A percentile compares a stretch with the other conserved stretches of the same genome.
These are phyloP conservation scores for Fusarium sp. DNA, from an alignment of 2,329 filamentous ascomycete genomes.

Conservation along the genomic window DNA sequence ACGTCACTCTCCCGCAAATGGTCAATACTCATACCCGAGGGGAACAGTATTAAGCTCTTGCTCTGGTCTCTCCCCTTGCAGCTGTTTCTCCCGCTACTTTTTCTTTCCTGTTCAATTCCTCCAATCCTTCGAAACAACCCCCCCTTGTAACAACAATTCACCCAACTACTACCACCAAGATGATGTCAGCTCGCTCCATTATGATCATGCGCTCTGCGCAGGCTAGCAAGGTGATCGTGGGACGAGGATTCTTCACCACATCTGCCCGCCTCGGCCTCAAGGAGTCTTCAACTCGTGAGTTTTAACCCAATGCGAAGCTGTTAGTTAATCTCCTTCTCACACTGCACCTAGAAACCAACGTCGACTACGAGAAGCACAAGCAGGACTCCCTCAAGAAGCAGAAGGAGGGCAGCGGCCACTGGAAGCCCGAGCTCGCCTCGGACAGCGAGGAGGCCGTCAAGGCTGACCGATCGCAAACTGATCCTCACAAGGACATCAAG, in stretches of 20 bases:
- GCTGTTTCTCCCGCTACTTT: background rate
- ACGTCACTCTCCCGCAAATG: conserved; percentile 40
- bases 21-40: conserved; percentile 6
- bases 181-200: conserved; percentile 44
- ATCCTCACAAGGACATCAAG: conserved; percentile 56
- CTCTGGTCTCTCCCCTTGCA: conserved; percentile 3
- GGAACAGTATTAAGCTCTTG: conserved; percentile 36
- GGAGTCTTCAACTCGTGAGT: conserved; percentile 55
- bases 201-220: conserved; percentile 44
- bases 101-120: background rate
- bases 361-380: conserved; percentile 69
- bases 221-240: conserved; percentile 38
- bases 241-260: conserved; percentile 47
- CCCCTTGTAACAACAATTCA: background rate
- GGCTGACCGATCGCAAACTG: conserved; percentile 65
- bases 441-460: conserved; percentile 83
- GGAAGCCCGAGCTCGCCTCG: conserved; percentile 82
- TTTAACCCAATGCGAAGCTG: background rate
- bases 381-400: conserved; percentile 73
- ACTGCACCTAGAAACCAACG: conserved; percentile 49
- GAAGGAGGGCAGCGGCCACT: conserved; percentile 76
- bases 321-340: conserved; percentile 1
- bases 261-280: conserved; percentile 51
- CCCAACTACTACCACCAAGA: conserved; percentile 16
- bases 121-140: background rate